These are phyloP conservation scores for Acrodontium crateriforme DNA, from an alignment of 2,329 filamentous ascomycete species.

Conservation along the genomic window DNA sequence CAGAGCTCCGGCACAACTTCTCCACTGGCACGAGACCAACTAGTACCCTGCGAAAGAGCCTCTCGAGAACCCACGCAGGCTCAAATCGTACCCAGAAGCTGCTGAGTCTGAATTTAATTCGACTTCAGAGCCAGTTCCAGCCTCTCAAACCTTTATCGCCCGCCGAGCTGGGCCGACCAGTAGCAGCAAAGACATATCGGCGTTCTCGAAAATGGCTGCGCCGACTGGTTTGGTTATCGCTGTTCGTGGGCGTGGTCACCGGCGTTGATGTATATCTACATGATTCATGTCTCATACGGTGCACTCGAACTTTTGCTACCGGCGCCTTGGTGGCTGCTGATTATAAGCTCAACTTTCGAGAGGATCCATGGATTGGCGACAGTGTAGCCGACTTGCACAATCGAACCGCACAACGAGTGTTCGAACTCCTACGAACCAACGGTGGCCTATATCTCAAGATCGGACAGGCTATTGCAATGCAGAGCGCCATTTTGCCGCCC, in stretches of 20 bases:
- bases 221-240: constrained; percentile 50
- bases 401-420: constrained; percentile 72
- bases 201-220: constrained; percentile 64
- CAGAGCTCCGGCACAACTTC: not conserved
- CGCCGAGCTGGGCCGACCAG: constrained; percentile 59
- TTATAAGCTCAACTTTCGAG: constrained; percentile 92
- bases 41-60: not conserved
- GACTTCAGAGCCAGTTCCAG: constrained; percentile 24
- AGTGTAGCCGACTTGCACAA: constrained; percentile 66
- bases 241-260: constrained; percentile 49
- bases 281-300: constrained; percentile 65
- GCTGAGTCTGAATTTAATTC: not conserved
- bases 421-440: constrained; percentile 68
- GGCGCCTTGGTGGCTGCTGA: constrained; percentile 74
- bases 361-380: constrained; percentile 59
- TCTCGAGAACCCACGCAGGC: not conserved
- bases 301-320: constrained; percentile 64
- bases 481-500: constrained; percentile 81
- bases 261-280: constrained; percentile 60
- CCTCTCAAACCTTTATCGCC: constrained; percentile 56
- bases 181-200: constrained; percentile 55
- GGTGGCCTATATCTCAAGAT: constrained; percentile 95
- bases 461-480: constrained; percentile 96
- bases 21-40: not conserved
- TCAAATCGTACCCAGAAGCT: not conserved